A percentile compares a stretch with the other conserved stretches of the same genome.
phyloP scores from a whole-genome alignment of 1,284 basidiomycete species.

The Ganoderma sinense region DNA sequence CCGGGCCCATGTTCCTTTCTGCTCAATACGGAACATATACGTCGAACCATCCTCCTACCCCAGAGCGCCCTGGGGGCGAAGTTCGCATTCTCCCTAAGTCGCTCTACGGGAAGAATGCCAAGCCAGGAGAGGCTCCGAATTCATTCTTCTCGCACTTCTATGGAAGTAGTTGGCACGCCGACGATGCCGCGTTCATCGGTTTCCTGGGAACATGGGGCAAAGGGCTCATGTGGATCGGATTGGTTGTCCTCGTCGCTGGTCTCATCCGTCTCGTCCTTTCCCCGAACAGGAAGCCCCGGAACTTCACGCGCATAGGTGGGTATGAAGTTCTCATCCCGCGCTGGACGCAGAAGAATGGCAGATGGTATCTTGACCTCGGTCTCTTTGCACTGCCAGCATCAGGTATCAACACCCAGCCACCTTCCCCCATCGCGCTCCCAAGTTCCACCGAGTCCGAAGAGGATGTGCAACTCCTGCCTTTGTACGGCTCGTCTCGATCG shows the following conservation, averaged over 20 bases:
- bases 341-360: constrained; percentile 69
- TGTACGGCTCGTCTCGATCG: constrained; percentile 61
- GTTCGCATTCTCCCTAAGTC: constrained; percentile 93
- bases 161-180: constrained; percentile 96
- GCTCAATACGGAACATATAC: constrained; percentile 88
- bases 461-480: constrained; percentile 64
- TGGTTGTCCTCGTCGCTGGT: constrained; percentile 75
- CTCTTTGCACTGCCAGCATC: constrained; percentile 61
- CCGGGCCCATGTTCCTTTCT: constrained; percentile 94
- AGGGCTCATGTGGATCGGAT: constrained; percentile 83
- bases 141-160: constrained; percentile 97
- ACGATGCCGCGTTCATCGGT: constrained; percentile 92
- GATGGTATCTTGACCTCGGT: constrained; percentile 76
- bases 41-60: constrained; percentile 71
- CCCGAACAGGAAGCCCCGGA: constrained; percentile 56
- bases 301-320: constrained; percentile 65
- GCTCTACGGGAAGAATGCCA: constrained; percentile 96
- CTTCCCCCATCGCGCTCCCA: constrained; percentile 52
- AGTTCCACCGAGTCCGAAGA: constrained; percentile 53
- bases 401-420: constrained; percentile 54
- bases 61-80: constrained; percentile 61
- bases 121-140: constrained; percentile 83
- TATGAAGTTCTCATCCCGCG: constrained; percentile 82
- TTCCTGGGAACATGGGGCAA: constrained; percentile 92
- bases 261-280: constrained; percentile 64